Base-by-base conservation (phyloP, 176 grass and related monocot genomes). In the Pharus latifolius region DNA sequence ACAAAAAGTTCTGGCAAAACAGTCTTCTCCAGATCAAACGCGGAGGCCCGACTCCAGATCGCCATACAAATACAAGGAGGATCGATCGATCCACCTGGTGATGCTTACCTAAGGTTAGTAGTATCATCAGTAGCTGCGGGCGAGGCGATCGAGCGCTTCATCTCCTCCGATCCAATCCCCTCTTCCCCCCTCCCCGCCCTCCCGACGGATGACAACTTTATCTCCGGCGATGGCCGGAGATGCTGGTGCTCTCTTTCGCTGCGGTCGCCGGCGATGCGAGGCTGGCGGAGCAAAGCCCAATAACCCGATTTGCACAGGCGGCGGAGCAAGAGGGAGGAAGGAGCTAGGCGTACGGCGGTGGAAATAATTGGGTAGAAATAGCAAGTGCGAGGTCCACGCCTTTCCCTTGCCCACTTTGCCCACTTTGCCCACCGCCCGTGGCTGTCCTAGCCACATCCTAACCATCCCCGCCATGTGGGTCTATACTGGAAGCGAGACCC, bases 371-470 rank as follows among this genome's bases (percentile, higher is more conserved):
- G 46, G 71, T 17, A 20, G 8, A 25, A 2, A 69, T 7, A 44
- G 0, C 56, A 75, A 75, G 31, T 16, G 63, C 48, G 47, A 44
- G 75, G 82, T 79, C 82, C 69, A 85, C 63, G 80, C 60, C 74
- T 79, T 67, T 84, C 75, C 10, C 82, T 59, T 73, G 72, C 17
- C 57, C 3, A 15, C 29, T 29, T 13, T 29, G 20, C 28, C 7
- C 2, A 7, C 22, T 25, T 2, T 17, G 32, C 7, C 76, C 56
- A 84, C 70, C 83, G 76, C 63, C 63, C n/a, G n/a, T n/a, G n/a
- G n/a, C n/a, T n/a, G n/a, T n/a, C n/a, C 50, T 5, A 0, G n/a
- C n/a, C 4, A 0, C 0, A 0, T 2, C 2, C 0, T 1, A 6
- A 3, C 44, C 0, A 6, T 29, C 46, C 0, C 76, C 14, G 82